Evolutionary conservation across 805 yeast genomes (phyloP), one percentile per base, ranked within the genome.

Genomic region (Saccharomycopsis schoenii): DNA sequence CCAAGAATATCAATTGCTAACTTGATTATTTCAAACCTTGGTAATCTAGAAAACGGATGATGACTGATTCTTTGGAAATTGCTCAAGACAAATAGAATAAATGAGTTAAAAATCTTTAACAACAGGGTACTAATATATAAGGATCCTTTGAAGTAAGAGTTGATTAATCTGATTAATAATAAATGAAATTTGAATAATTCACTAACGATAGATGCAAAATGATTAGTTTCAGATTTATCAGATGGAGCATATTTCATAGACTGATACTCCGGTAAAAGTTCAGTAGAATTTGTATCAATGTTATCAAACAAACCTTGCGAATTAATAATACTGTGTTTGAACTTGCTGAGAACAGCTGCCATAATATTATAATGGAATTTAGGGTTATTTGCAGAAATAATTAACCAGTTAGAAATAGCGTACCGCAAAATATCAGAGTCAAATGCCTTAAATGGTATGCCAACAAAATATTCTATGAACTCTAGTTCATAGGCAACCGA

Each of bases 161-260:
- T 72, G 67, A 94, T 79, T 68, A 91, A 79, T 58, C 82, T 75
- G 56, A 89, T 82, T 34, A 94, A 77, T 61, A 80, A 78, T 50
- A 82, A 71, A 70, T 94, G 97, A 0, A 96, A 88, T 59, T 84
- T 83, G 61, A 82, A 73, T 4, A 77, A 70, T 58, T 77, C 74
- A 4, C 80, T 76, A 0, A 85, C 83, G 1, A 70, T 65, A 1
- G 73, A 71, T 0, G 89, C 83, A 40, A 75, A 73, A 62, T 80
- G 82, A 59, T 81, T 80, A 8, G 85, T 78, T 6, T 76, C 77
- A 55, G 76, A 76, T 66, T 83, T 85, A 72, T 87, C 85, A 55
- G 96, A 84, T 11, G 99, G 97, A 0, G 91, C 75, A 67, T 94
- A 94, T 65, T 89, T 94, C 99, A 94, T 94, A 58, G 77, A 79